Evolutionary conservation across 2,329 filamentous ascomycete species (phyloP), one percentile per base, ranked within the genome.

Genomic region (Passalora sequoiae): DNA sequence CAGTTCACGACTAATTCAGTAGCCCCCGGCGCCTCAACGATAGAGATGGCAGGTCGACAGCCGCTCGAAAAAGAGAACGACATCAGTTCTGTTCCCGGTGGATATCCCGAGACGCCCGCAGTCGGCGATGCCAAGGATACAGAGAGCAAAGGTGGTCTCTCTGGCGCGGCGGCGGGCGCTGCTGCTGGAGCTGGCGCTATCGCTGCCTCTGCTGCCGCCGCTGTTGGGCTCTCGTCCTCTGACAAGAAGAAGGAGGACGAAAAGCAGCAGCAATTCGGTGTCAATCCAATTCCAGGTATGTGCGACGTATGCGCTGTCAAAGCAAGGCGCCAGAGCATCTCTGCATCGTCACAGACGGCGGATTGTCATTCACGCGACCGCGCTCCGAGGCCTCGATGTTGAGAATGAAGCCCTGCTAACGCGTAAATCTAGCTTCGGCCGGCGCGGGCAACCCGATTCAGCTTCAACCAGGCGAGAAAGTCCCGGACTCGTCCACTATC

Each of bases 361-460:
- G 33, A 36, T 21, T 12, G 33, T 24, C 30, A 33, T 33, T 8
- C 9, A 36, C 9, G 17, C 33, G 20, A 15, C 8, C 7, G 19
- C 12, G 20, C 3, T 24, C 19, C 33, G 33, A 36, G 20, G 17
- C 33, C 24, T 36, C 20, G 7, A 20, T 20, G 15, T 7, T 36
- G 19, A 24, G 8, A 36, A 7, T 8, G 7, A 10, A 36, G 21
- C 19, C 33, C 20, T 15, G 33, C 33, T 36, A 36, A 36, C 20
- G 9, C n/a, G 24, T 24, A 15, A 21, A 13, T 24, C 19, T 22
- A 36, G 77, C 77, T 8, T 74, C 76, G 13, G 68, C 65, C 44
- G 77, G 76, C 38, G 59, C 67, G 41, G 78, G 88, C 46, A 96
- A 96, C 67, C 89, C 91, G 6, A 78, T 95, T 63, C 75, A 77